Base-by-base conservation (phyloP, 805 yeast genomes). In the Wickerhamomyces kurtzmanii region DNA sequence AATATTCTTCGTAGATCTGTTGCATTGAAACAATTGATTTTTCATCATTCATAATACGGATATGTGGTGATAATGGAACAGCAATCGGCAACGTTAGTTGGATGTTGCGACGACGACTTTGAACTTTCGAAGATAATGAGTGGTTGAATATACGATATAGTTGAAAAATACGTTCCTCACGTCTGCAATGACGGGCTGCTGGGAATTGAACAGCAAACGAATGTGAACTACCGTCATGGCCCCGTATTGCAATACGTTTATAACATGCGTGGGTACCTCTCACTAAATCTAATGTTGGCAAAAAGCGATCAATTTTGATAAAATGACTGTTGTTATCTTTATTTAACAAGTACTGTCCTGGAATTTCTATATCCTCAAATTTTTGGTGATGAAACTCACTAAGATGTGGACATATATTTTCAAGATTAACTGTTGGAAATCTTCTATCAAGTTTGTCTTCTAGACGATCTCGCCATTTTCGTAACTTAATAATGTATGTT, bases 361-460 rank as follows among this genome's bases (percentile, higher is more conserved):
- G 98, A 33, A 91, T 76, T 51, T 91, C 98, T 33, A 91, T 84
- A 27, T 91, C 98, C 51, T 91, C 99, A 49, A 91, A 91, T 55
- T 86, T 89, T 52, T 91, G 97, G 51, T 91, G 95, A 55, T 91
- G 98, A 72, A 93, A 91, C 49, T 87, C 96, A 49, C 94, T 80
- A 52, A 91, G 64, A 43, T 89, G 97, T 11, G 97, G 96, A 45
- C 96, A 86, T 37, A 91, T 65, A 32, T 86, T 75, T 55, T 91
- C 98, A 37, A 91, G 56, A 41, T 86, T 81, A 27, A 86, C 81
- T 41, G 73, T 71, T 17, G 76, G 71, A 31, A 85, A 78, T 33
- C 93, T 69, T 38, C 94, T 68, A 50, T 91, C 97, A 34, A 91
- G 65, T 48, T 83, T 86, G 42, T 83, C 94, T 51, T 91, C 97